phyloP scores from a whole-genome alignment of 2,329 filamentous ascomycete genomes.

The Mycocentrospora acerina region DNA sequence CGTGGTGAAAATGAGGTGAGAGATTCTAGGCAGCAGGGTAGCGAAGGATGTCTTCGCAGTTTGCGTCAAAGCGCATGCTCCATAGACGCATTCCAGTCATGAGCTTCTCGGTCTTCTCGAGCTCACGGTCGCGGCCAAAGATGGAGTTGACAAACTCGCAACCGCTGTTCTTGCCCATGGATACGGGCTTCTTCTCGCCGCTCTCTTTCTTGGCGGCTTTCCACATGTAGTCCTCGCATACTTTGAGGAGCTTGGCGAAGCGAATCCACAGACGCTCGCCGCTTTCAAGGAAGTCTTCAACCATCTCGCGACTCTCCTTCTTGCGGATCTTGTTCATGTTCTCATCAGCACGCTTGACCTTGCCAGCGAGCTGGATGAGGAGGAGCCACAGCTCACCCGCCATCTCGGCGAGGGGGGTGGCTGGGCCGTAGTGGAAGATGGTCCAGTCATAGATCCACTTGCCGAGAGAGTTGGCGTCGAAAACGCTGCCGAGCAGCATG shows the following conservation, averaged over 20 bases:
- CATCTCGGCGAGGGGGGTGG: conserved; percentile 82
- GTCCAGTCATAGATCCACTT: conserved; percentile 99
- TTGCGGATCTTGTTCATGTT: conserved; percentile 70
- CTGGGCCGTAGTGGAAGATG: conserved; percentile 80
- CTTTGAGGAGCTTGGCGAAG: conserved; percentile 82
- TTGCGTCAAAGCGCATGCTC: conserved; percentile 92
- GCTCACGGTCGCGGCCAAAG: conserved; percentile 86
- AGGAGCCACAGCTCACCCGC: conserved; percentile 95
- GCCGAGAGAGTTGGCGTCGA: conserved; percentile 94
- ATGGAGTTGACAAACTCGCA: conserved; percentile 95
- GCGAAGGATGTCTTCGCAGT: conserved; percentile 85
- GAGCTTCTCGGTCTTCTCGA: conserved; percentile 86
- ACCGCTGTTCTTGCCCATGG: conserved; percentile 87
- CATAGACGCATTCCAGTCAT: conserved; percentile 87
- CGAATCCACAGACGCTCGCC: conserved; percentile 85
- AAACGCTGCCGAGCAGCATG: conserved; percentile 89
- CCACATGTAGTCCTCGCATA: conserved; percentile 94
- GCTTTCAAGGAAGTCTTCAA: conserved; percentile 87
- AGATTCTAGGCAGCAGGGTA: conserved; percentile 45
- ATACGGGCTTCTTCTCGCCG: conserved; percentile 59
- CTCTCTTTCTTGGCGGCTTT: conserved; percentile 74
- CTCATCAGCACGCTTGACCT: conserved; percentile 88
- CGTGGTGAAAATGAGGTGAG: conserved; percentile 14
- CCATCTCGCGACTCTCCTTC: conserved; percentile 72
- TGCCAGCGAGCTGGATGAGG: conserved; percentile 88